phyloP scores from a whole-genome alignment of 176 grass and related monocot genomes.

The Aechmea fasciata region DNA sequence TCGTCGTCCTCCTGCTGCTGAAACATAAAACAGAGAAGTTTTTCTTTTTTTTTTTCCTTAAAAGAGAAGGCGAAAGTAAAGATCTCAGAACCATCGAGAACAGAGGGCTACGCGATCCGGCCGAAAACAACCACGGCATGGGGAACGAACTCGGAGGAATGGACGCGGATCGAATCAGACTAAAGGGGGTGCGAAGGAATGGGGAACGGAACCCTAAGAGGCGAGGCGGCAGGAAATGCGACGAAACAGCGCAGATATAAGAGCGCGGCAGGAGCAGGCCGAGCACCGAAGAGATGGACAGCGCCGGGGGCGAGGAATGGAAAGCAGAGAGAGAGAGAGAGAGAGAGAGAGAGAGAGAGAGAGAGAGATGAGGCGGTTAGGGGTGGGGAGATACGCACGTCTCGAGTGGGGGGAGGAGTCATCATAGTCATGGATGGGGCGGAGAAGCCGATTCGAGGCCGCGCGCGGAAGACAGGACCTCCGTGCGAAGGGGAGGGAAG shows the following conservation, averaged over 20 bases:
- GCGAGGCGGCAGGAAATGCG: neutral
- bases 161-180: neutral
- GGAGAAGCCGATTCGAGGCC: conserved; percentile 14
- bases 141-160: neutral
- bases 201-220: neutral
- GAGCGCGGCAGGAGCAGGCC: neutral
- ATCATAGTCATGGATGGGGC: conserved; percentile 54
- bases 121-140: neutral
- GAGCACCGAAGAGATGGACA: neutral
- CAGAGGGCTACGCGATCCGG: conserved; percentile 10
- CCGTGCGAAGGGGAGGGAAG: conserved; percentile 1
- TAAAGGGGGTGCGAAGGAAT: neutral
- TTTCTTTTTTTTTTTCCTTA: neutral
- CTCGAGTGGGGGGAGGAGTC: conserved; percentile 51
- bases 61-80: conserved; percentile 3
- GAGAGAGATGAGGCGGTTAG: neutral
- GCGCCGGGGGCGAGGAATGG: too few relatives aligned
- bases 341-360: neutral
- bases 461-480: neutral
- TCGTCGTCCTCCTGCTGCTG: conserved; percentile 68
- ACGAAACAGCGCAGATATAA: neutral
- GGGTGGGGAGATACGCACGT: conserved; percentile 33
- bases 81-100: conserved; percentile 47
- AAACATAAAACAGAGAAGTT: neutral
- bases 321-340: neutral